phyloP scores from a whole-genome alignment of 352 stramenopile genomes.

The Phytophthora vignae region DNA sequence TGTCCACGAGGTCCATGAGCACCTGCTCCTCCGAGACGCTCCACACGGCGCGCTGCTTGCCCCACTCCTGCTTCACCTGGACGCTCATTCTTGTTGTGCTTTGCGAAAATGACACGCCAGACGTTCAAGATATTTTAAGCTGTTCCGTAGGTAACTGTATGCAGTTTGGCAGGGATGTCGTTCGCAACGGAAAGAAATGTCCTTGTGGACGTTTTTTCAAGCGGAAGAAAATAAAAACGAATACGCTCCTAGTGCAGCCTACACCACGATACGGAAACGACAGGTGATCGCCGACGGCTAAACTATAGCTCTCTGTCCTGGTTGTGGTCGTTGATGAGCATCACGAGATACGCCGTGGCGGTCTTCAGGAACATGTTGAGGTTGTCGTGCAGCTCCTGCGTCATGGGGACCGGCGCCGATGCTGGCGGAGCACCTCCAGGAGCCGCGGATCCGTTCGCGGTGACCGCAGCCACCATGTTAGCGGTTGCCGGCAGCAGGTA shows the following conservation, averaged over 20 bases:
- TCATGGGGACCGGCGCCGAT: slow-evolving; percentile 27
- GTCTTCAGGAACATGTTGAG: slow-evolving; percentile 55
- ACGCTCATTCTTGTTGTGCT: slow-evolving; percentile 21
- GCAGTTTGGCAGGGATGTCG: slow-evolving; percentile 1
- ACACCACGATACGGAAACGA: neutral
- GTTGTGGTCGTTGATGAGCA: slow-evolving; percentile 50
- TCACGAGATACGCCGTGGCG: slow-evolving; percentile 46
- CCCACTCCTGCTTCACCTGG: slow-evolving; percentile 25
- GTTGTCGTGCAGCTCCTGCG: slow-evolving; percentile 44
- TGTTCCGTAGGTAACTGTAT: slow-evolving; percentile 20
- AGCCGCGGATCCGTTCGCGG: slow-evolving; percentile 14
- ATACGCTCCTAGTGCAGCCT: neutral
- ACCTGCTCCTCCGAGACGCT: slow-evolving; percentile 27
- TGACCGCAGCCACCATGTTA: slow-evolving; percentile 21
- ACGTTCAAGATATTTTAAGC: slow-evolving; percentile 17
- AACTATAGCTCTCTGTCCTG: slow-evolving; percentile 17
- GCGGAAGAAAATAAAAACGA: neutral
- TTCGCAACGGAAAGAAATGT: neutral
- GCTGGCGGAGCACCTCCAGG: neutral
- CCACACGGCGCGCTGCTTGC: slow-evolving; percentile 39
- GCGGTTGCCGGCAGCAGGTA: slow-evolving; percentile 40
- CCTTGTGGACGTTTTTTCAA: neutral
- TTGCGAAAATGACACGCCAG: neutral
- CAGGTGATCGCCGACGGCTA: neutral
- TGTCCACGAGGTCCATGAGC: slow-evolving; percentile 37